Conservation (phyloP, 192 early-diverging fungal genomes). For the Umbelopsis ramanniana region DNA sequence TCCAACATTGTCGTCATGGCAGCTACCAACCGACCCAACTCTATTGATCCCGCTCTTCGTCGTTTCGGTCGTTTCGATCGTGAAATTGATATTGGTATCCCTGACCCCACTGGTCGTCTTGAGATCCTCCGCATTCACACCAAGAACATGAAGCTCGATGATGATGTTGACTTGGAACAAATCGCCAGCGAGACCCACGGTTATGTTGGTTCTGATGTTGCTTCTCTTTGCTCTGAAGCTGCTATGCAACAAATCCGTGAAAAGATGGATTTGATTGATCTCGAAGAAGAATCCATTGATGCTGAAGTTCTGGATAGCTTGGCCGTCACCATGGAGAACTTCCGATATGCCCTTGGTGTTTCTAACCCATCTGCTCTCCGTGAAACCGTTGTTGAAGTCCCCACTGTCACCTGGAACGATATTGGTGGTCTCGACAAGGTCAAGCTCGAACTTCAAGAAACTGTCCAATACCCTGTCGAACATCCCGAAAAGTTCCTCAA, state of each 20-base stretch:
- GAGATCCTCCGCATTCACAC: conserved; percentile 99
- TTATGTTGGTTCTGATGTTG: conserved; percentile 96
- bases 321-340: conserved; percentile 98
- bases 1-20: conserved; percentile 99
- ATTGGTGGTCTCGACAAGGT: conserved; percentile 98
- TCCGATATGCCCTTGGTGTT: conserved; percentile 88
- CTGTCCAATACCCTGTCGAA: conserved; percentile 98
- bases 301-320: conserved; percentile 94
- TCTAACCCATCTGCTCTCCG: conserved; percentile 98
- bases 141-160: conserved; percentile 98
- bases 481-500: conserved; percentile 99
- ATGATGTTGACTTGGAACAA: conserved; percentile 97
- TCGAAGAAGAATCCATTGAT: conserved; percentile 98
- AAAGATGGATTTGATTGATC: conserved; percentile 98
- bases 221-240: conserved; percentile 97
- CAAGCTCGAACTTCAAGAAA: conserved; percentile 98
- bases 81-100: conserved; percentile 99
- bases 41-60: conserved; percentile 96
- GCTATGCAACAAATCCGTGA: conserved; percentile 99
- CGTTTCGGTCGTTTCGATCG: conserved; percentile 99
- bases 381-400: conserved; percentile 98
- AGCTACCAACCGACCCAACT: conserved; percentile 98
- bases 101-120: conserved; percentile 97
- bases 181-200: conserved; percentile 98
- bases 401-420: conserved; percentile 93